These are phyloP conservation scores for Nakaseomyces delphensis DNA, from an alignment of 1,139 yeast species.

Conservation along the genomic window DNA sequence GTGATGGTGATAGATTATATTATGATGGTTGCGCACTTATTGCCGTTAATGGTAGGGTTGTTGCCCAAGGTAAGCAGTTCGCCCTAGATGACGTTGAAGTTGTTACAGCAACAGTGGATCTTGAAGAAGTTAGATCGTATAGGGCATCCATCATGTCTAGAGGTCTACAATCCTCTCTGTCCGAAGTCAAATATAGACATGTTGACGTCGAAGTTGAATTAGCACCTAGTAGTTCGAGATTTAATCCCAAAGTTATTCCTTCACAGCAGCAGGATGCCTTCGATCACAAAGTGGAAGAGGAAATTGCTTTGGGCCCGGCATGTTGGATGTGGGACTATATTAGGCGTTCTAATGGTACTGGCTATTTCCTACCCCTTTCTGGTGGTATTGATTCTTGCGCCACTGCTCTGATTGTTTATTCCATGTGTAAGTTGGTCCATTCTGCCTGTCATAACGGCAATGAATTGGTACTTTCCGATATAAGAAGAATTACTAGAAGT, in stretches of 20 bases:
- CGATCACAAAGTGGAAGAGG: slow-evolving; percentile 84
- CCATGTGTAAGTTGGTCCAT: slow-evolving; percentile 84
- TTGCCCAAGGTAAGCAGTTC: slow-evolving; percentile 91
- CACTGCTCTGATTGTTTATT: slow-evolving; percentile 86
- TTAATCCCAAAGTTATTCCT: slow-evolving; percentile 60
- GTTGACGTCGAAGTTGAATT: slow-evolving; percentile 54
- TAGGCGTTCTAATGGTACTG: slow-evolving; percentile 81
- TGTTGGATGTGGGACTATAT: slow-evolving; percentile 99
- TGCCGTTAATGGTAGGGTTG: slow-evolving; percentile 80
- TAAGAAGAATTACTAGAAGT: slow-evolving; percentile 50
- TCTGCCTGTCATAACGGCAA: slow-evolving; percentile 59
- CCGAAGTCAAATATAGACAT: slow-evolving; percentile 47
- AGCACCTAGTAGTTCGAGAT: slow-evolving; percentile 48
- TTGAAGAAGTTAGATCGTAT: slow-evolving; percentile 82
- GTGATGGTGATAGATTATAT: slow-evolving; percentile 95
- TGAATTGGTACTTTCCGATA: slow-evolving; percentile 65
- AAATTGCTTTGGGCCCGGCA: slow-evolving; percentile 95
- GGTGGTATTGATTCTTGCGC: slow-evolving; percentile 99
- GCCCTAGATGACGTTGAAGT: slow-evolving; percentile 88
- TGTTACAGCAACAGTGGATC: slow-evolving; percentile 82
- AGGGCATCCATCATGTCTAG: slow-evolving; percentile 66
- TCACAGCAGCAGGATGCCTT: slow-evolving; percentile 42
- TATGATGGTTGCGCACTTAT: slow-evolving; percentile 96
- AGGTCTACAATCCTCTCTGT: slow-evolving; percentile 58
- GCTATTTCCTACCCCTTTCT: slow-evolving; percentile 83